Evolutionary conservation across 441 rosid species (phyloP), one percentile per base, ranked within the genome.

Genomic region (Gossypium aridum): DNA sequence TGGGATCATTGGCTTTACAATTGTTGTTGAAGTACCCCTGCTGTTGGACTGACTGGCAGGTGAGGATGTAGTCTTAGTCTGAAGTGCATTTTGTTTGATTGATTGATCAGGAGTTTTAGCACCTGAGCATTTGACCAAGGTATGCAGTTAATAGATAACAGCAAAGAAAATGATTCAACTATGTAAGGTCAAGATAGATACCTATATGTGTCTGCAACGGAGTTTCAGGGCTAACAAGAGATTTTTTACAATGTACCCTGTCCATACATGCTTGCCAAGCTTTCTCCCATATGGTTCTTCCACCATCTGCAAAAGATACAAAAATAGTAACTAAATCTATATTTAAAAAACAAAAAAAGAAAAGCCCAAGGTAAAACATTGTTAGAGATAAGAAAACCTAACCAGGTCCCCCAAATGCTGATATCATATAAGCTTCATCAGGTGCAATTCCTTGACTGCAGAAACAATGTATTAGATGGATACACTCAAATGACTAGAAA

Each of bases 321-420:
- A 66, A 39, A 78, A 73, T 75, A 64, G 67, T 81, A 43, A 81
- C 60, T 26, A 78, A 45, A 63, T 34, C 54, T 61, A 26, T 31
- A 53, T 39, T 39, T 8, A 51, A 14, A 14, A 37, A 37, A 7
- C 9, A 37, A 37, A 37, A 37, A 1, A 37, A 8, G 23, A 3
- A 56, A 57, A 57, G 31, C n/a, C 62, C 62, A 20, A 22, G n/a
- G 62, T 9, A 20, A 56, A 60, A 73, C 31, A 72, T 8, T 75
- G 19, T 20, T 16, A 62, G 22, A 34, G 73, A 57, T 47, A 75
- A 78, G 47, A 23, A 34, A 71, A 71, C 60, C 88, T 84, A 72
- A 97, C 99, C 98, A 66, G 81, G 82, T 73, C 99, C 98, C 74
- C 98, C 99, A 87, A 94, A 97, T 53, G 98, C 98, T 22, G 99